Conservation (phyloP, 768 basidiomycete genomes). For the Termitomyces bulborhizus region DNA sequence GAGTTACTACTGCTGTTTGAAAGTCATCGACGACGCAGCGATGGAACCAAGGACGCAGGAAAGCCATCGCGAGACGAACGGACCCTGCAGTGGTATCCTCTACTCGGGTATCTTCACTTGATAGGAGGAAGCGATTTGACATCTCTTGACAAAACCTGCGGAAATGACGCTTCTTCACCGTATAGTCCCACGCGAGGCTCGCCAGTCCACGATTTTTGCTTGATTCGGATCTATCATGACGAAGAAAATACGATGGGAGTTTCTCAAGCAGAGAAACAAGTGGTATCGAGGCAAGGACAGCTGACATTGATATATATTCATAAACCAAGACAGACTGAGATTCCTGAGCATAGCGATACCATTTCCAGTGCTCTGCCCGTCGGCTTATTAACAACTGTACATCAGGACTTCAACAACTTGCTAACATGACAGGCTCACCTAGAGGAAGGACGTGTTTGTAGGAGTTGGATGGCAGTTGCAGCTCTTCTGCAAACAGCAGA, state of each 20-base stretch:
- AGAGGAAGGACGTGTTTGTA: conserved; percentile 42
- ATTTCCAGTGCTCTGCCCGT: conserved; percentile 56
- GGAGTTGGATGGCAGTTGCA: conserved; percentile 59
- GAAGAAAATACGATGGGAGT: conserved; percentile 67
- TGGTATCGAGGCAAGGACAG: conserved; percentile 66
- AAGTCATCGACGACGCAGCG: conserved; percentile 32
- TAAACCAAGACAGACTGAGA: conserved; percentile 72
- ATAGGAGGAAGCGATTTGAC: conserved; percentile 53
- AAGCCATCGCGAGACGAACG: conserved; percentile 58
- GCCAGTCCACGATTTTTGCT: conserved; percentile 26
- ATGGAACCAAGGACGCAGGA: conserved; percentile 70
- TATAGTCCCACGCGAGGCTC: conserved; percentile 47
- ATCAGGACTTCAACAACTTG: neutral
- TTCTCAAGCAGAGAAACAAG: conserved; percentile 57
- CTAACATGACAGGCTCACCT: conserved; percentile 42
- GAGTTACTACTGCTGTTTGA: conserved; percentile 26
- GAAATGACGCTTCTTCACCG: conserved; percentile 53
- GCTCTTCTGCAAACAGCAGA: conserved; percentile 48
- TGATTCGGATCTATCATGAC: conserved; percentile 17
- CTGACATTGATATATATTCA: conserved; percentile 58
- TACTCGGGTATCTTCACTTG: conserved; percentile 48
- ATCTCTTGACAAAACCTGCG: conserved; percentile 68
- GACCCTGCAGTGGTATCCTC: conserved; percentile 64
- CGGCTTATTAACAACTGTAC: conserved; percentile 9
- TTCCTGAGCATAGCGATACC: conserved; percentile 70